A percentile compares a stretch with the other conserved stretches of the same genome.
Conservation (phyloP, 1,284 basidiomycete species). For the Phenoliferia sp. region DNA sequence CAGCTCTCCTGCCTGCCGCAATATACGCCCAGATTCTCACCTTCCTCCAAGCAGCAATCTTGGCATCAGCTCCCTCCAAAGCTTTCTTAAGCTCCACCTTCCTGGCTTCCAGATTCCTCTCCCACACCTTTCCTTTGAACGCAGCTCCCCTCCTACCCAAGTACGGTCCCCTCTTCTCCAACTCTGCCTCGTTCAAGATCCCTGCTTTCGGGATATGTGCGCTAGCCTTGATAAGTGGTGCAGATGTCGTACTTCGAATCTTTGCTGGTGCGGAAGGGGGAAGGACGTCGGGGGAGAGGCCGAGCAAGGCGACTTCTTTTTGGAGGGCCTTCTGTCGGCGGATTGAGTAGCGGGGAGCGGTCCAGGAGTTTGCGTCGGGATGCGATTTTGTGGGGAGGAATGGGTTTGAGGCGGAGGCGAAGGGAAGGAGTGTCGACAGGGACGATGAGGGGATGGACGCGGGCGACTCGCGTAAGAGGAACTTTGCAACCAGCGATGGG, state of each 20-base stretch:
- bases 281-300: conserved; percentile 17
- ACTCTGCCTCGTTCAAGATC: conserved; percentile 19
- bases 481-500: conserved; percentile 3
- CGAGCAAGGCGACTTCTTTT: conserved; percentile 3
- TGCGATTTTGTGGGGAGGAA: conserved; percentile 21
- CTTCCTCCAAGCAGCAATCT: conserved; percentile 22
- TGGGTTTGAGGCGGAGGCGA: conserved; percentile 21
- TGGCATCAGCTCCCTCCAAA: conserved; percentile 16
- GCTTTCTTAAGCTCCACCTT: conserved; percentile 10
- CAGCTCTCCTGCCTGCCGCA: not conserved
- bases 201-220: conserved; percentile 12
- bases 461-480: conserved; percentile 29
- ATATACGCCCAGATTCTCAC: conserved; percentile 7
- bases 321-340: conserved; percentile 28
- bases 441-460: conserved; percentile 12
- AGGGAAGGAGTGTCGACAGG: not conserved
- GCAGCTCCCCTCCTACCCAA: conserved; percentile 25
- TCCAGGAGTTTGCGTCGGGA: conserved; percentile 16
- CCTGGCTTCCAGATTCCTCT: conserved; percentile 23
- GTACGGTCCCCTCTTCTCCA: conserved; percentile 30
- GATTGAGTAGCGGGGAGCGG: conserved; percentile 28
- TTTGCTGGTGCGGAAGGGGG: conserved; percentile 6
- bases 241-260: not conserved
- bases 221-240: not conserved
- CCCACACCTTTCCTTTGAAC: conserved; percentile 34